Conservation (phyloP, 2,329 filamentous ascomycete genomes). For the Allantophomopsis cytisporea region DNA sequence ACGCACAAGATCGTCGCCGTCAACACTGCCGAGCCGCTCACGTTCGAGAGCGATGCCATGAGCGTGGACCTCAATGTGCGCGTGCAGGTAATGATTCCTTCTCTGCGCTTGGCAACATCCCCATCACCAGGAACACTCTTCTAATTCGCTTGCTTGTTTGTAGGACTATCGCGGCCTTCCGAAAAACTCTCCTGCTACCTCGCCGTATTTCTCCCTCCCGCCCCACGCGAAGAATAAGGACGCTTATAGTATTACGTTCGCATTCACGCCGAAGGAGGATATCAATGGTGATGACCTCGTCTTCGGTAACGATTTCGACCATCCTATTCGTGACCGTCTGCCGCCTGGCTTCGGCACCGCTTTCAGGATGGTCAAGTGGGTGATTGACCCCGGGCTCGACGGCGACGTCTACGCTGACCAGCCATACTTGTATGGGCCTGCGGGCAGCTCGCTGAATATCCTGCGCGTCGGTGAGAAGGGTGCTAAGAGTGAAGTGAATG, state of each 20-base stretch:
- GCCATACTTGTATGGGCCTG: slow-evolving; percentile 76
- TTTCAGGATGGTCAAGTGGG: slow-evolving; percentile 76
- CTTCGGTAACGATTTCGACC: slow-evolving; percentile 93
- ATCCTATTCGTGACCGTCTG: slow-evolving; percentile 73
- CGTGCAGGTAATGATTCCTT: slow-evolving; percentile 45
- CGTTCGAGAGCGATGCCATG: slow-evolving; percentile 49
- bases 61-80: slow-evolving; percentile 61
- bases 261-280: slow-evolving; percentile 53
- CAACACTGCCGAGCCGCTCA: slow-evolving; percentile 51
- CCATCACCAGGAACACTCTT: not conserved
- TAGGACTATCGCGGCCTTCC: slow-evolving; percentile 57
- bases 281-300: slow-evolving; percentile 45
- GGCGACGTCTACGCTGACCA: slow-evolving; percentile 80
- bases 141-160: slow-evolving; percentile 1
- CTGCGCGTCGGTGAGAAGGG: slow-evolving; percentile 45
- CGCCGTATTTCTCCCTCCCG: slow-evolving; percentile 62
- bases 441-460: slow-evolving; percentile 67
- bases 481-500: slow-evolving; percentile 1
- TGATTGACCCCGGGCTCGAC: slow-evolving; percentile 81
- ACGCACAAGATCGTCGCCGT: slow-evolving; percentile 64
- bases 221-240: slow-evolving; percentile 55
- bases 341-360: slow-evolving; percentile 80
- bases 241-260: slow-evolving; percentile 74
- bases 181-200: slow-evolving; percentile 49
- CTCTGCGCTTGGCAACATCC: not conserved